Conservation (phyloP, 108 stramenopile species). For the Skeletonema costatum region DNA sequence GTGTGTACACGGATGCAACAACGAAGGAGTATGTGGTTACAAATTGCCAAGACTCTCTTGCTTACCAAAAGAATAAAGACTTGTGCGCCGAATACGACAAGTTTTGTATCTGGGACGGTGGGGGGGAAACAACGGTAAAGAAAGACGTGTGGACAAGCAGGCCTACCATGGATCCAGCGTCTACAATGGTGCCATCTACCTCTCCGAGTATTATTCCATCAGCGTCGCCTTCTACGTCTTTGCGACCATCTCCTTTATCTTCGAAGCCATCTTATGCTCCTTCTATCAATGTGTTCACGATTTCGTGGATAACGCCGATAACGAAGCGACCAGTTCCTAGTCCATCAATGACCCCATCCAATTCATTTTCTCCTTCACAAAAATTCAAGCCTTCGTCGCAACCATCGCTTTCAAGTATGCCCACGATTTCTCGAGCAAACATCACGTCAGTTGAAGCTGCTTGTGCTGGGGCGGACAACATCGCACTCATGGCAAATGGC, state of each 20-base stretch:
- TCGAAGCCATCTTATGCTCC: background rate
- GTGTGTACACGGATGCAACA: constrained; percentile 10
- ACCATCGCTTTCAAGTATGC: constrained; percentile 3
- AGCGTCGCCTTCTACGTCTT: background rate
- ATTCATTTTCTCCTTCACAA: background rate
- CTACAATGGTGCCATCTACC: background rate
- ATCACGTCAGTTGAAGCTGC: background rate
- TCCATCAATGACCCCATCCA: background rate
- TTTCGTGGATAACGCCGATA: background rate
- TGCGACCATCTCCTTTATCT: background rate
- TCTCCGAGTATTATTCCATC: background rate
- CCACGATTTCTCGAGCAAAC: background rate
- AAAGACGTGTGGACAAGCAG: background rate
- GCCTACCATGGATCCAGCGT: background rate
- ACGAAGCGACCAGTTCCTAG: background rate
- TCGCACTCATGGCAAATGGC: constrained; percentile 7
- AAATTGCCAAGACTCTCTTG: constrained; percentile 10
- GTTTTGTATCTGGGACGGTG: constrained; percentile 1
- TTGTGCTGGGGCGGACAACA: constrained; percentile 10
- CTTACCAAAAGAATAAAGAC: constrained; percentile 2
- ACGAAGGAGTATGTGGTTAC: constrained; percentile 19
- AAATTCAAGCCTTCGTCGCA: background rate
- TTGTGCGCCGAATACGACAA: constrained; percentile 14
- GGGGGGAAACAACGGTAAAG: background rate
- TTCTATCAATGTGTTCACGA: background rate